Evolutionary conservation across 2,329 filamentous ascomycete genomes (phyloP), one percentile per base, ranked within the genome.

Genomic region (Exophiala alcalophila): DNA sequence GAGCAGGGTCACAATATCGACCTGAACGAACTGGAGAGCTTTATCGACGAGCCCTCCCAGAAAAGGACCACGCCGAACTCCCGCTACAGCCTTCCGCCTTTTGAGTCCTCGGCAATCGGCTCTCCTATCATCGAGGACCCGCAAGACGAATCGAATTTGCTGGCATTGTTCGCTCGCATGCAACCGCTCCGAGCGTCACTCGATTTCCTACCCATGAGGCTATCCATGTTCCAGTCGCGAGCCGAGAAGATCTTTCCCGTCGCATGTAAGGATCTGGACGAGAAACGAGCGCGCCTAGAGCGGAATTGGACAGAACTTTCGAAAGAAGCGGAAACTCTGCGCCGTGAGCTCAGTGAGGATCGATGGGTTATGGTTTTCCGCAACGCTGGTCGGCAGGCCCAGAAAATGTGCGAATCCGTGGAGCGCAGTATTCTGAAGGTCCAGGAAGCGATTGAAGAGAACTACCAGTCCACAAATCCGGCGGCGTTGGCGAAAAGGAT

Each of bases 371-470:
- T 94, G 39, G 90, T 97, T 24, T 98, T 98, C 69, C 81, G 91
- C 43, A 91, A 92, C 53, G 92, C 92, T 11, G 90, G 89, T 10
- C 78, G 84, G 44, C 89, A 96, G 65, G 91, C 92, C 4, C 81
- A 92, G 55, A 95, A 95, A 69, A 95, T 98, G 89, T 91, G 88
- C 61, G 88, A 95, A 55, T 96, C 90, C 3, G 87, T 97, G 15
- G 86, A 94, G 60, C 78, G 91, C 52, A 95, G 89, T 61, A 80
- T 94, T 45, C 67, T 73, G 32, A 94, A 94, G 65, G 73, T 98
- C 24, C 81, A 78, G 50, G 88, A 95, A 59, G 82, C 81, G 3
- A 72, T 95, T 11, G 86, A 94, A 45, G 73, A 79, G 8, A 83
- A 82, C 5, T 74, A 84, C 57, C 84, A 92, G 52, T 66, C 88